A percentile compares a stretch with the other conserved stretches of the same genome.
phyloP scores from a whole-genome alignment of 2,329 filamentous ascomycete genomes.

The Fusarium proliferatum region DNA sequence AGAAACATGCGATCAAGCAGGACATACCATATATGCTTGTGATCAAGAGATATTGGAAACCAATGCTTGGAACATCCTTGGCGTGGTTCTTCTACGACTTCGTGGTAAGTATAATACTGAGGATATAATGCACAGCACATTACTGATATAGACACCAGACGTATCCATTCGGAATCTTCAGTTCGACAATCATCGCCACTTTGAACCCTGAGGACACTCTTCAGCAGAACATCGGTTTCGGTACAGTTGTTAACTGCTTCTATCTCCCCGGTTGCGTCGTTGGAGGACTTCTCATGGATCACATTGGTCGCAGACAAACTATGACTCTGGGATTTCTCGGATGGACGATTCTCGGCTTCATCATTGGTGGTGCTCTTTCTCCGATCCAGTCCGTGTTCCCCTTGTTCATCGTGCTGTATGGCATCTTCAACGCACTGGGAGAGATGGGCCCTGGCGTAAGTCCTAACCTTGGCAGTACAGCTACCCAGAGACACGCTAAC shows the following conservation, averaged over 20 bases:
- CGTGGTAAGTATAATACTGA: background rate
- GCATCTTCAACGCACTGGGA: constrained; percentile 1
- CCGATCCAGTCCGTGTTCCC: background rate
- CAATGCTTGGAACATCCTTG: background rate
- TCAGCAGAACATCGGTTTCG: background rate
- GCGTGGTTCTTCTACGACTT: constrained; percentile 2
- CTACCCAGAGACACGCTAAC: background rate
- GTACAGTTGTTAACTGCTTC: background rate
- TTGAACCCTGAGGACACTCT: background rate
- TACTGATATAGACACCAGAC: background rate
- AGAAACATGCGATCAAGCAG: background rate
- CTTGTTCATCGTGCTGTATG: background rate
- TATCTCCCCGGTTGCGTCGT: background rate
- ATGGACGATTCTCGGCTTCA: background rate
- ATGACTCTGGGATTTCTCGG: background rate
- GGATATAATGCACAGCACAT: too few relatives aligned
- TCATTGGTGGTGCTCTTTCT: background rate
- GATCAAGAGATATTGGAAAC: background rate
- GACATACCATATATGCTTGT: background rate
- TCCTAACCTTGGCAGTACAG: accelerated
- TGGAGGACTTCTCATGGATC: background rate
- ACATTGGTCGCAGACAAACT: background rate
- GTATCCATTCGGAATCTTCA: background rate
- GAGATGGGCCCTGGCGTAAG: constrained; percentile 2
- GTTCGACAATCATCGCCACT: background rate